Conservation (phyloP, 108 stramenopile genomes). For the Cyclostephanos tholiformis region DNA sequence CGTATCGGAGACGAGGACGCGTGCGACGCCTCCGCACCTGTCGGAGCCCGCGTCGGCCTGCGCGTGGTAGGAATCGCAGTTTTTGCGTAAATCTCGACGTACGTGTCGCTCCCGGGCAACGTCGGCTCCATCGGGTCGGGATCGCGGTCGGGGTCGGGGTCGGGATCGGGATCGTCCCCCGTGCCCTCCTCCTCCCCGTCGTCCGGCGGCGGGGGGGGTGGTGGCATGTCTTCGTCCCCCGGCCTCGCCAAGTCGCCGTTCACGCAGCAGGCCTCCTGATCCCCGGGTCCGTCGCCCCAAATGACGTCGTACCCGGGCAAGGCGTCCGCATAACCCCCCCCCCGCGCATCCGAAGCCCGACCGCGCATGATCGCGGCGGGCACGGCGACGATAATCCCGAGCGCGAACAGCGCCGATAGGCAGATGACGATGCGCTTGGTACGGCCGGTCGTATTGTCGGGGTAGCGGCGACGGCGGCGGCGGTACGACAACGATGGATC, state of each 20-base stretch:
- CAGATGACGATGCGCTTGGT: background rate
- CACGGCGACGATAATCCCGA: background rate
- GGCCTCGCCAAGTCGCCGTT: background rate
- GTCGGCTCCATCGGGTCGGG: background rate
- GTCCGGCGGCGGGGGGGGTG: background rate
- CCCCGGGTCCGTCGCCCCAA: background rate
- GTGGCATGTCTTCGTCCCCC: background rate
- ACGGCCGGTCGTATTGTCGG: background rate
- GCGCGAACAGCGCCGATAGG: too few species aligned
- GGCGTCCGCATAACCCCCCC: background rate
- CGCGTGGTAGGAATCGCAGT: too few species aligned
- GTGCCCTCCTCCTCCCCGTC: background rate
- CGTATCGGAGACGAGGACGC: too few species aligned
- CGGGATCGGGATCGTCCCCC: background rate
- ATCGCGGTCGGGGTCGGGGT: too few species aligned
- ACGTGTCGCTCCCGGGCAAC: too few species aligned
- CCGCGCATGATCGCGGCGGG: background rate
- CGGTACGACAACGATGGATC: too few species aligned
- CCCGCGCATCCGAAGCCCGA: background rate
- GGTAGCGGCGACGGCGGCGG: background rate
- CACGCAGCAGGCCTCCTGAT: background rate
- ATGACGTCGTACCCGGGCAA: background rate
- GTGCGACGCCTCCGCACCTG: background rate
- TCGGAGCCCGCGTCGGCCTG: background rate
- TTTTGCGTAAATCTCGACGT: background rate